These are phyloP conservation scores for Marsdenia floribunda DNA, from an alignment of 257 asterid species.

Conservation along the genomic window DNA sequence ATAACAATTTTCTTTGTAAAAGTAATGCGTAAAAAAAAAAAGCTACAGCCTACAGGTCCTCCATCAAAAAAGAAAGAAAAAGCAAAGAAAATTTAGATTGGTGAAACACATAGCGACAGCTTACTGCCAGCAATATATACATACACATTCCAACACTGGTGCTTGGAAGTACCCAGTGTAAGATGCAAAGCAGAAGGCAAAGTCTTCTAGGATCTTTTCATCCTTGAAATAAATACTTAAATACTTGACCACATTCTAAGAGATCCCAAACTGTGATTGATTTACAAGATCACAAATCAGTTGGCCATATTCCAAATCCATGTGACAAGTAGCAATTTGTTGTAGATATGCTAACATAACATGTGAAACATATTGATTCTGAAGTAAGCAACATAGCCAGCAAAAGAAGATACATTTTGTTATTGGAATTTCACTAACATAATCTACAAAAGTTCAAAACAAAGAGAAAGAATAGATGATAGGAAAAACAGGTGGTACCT, in stretches of 20 bases:
- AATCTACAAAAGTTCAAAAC: background rate
- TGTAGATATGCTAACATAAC: background rate
- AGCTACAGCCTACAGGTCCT: background rate
- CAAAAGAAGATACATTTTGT: background rate
- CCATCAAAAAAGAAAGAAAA: background rate
- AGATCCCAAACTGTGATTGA: background rate
- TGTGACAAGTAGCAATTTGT: no score
- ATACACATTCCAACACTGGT: background rate
- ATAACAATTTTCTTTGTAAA: background rate
- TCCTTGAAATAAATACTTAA: background rate
- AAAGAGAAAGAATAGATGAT: background rate
- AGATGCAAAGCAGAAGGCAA: background rate
- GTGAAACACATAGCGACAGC: background rate
- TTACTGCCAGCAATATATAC: background rate
- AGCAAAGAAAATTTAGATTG: background rate
- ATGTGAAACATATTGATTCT: background rate
- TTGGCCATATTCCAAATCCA: background rate
- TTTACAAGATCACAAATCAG: background rate
- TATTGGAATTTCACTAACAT: background rate
- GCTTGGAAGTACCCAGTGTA: background rate
- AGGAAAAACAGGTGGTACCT: constrained; percentile 38
- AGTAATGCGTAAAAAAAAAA: background rate
- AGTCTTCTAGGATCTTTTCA: background rate
- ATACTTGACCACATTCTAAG: background rate
- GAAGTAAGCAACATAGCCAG: background rate